phyloP scores from a whole-genome alignment of 495 filamentous ascomycete genomes.

The Daldinia childiae region DNA sequence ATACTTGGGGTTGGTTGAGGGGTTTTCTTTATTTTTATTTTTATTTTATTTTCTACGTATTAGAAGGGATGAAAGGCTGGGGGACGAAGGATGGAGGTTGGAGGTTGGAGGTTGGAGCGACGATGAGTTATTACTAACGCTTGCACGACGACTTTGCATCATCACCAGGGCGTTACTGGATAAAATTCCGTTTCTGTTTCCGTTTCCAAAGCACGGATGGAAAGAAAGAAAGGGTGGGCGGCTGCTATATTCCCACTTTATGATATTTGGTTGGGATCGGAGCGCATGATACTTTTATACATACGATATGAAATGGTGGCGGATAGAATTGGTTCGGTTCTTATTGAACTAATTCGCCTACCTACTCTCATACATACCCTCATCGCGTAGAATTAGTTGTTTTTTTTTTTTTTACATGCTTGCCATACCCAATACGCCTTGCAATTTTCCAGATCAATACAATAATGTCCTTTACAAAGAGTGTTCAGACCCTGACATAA shows the following conservation, averaged over 20 bases:
- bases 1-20: no score
- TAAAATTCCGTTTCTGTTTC: not conserved
- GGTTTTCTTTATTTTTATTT: not conserved
- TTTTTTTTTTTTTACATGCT: slow-evolving; percentile 5
- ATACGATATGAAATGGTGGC: not conserved
- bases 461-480: not conserved
- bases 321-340: not conserved
- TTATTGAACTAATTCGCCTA: not conserved
- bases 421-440: slow-evolving; percentile 25
- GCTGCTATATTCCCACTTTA: not conserved
- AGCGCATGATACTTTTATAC: not conserved
- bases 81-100: not conserved
- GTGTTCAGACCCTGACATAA: not conserved
- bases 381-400: slow-evolving; percentile 12
- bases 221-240: not conserved
- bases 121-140: not conserved
- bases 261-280: not conserved
- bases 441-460: slow-evolving; percentile 14
- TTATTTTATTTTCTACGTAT: not conserved
- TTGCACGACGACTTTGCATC: slow-evolving; percentile 5
- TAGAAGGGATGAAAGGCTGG: not conserved
- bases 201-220: not conserved
- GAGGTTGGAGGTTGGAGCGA: not conserved
- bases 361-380: not conserved
- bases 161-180: not conserved